phyloP scores from a whole-genome alignment of 345 rosid species.

The Kandelia obovata region DNA sequence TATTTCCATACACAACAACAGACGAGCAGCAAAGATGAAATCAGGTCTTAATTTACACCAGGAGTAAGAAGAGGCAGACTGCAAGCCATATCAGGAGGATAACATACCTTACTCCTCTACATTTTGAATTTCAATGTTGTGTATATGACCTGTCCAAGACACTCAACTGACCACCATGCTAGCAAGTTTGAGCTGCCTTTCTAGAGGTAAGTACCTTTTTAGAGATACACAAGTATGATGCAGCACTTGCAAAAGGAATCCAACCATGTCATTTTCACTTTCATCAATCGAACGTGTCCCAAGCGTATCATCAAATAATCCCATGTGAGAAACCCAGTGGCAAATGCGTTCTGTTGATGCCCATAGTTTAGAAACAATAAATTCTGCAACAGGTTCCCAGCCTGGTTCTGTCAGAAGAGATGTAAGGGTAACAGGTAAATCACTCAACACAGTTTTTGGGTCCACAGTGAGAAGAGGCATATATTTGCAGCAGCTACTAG shows the following conservation, averaged over 20 bases:
- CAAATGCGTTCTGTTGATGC: conserved; percentile 60
- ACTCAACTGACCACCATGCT: conserved; percentile 38
- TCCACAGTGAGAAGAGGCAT: conserved; percentile 81
- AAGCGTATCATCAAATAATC: conserved; percentile 17
- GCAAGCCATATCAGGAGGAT: neutral
- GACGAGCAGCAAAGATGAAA: neutral
- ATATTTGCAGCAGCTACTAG: conserved; percentile 78
- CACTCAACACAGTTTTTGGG: conserved; percentile 44
- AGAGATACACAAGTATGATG: conserved; percentile 49
- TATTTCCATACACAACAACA: too few relatives aligned
- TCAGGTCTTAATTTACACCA: neutral
- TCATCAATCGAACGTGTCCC: conserved; percentile 34
- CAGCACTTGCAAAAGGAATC: conserved; percentile 47
- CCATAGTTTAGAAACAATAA: conserved; percentile 48
- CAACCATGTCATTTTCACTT: conserved; percentile 42
- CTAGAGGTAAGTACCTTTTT: conserved; percentile 59
- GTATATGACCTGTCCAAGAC: neutral
- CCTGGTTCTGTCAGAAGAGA: conserved; percentile 55
- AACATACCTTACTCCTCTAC: neutral
- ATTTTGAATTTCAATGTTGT: neutral
- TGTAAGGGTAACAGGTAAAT: conserved; percentile 66
- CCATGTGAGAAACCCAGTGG: conserved; percentile 31
- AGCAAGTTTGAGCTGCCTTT: conserved; percentile 68
- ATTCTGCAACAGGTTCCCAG: conserved; percentile 57
- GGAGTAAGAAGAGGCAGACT: neutral